Evolutionary conservation across 2,329 filamentous ascomycete genomes (phyloP).

Genomic region (Pseudogymnoascus sp.): DNA sequence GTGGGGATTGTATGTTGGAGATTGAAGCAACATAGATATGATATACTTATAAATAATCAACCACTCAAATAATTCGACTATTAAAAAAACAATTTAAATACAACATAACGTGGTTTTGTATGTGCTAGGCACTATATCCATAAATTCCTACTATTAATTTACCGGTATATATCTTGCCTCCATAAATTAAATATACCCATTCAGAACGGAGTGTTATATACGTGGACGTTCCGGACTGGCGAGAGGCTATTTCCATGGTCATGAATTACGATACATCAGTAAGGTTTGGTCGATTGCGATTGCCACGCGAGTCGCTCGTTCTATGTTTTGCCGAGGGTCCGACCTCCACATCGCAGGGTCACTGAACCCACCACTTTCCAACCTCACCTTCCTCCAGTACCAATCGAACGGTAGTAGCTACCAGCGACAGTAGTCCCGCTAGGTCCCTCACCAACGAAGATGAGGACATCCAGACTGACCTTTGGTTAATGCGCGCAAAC

Average conservation of each 20-base stretch:
- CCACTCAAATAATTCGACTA: background rate
- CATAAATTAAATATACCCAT: background rate
- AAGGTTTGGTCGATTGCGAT: background rate
- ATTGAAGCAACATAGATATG: background rate
- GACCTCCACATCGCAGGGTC: background rate
- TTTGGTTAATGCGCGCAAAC: background rate
- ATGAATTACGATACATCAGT: background rate
- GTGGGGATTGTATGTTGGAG: background rate
- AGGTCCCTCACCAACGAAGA: background rate
- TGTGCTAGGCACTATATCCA: background rate
- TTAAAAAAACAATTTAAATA: background rate
- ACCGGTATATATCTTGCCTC: too few relatives aligned
- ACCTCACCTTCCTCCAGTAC: background rate
- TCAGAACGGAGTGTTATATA: background rate
- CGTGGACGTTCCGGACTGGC: background rate
- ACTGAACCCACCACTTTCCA: background rate
- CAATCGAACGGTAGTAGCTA: background rate
- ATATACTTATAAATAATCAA: background rate
- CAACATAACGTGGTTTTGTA: background rate
- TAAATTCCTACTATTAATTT: background rate
- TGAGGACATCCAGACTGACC: constrained; percentile 1
- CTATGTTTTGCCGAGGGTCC: constrained; percentile 6
- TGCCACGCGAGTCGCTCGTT: background rate
- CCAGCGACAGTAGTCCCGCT: background rate
- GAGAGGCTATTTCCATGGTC: background rate